Base-by-base conservation (phyloP, 2,329 filamentous ascomycete species). In the Clarireedia paspali region DNA sequence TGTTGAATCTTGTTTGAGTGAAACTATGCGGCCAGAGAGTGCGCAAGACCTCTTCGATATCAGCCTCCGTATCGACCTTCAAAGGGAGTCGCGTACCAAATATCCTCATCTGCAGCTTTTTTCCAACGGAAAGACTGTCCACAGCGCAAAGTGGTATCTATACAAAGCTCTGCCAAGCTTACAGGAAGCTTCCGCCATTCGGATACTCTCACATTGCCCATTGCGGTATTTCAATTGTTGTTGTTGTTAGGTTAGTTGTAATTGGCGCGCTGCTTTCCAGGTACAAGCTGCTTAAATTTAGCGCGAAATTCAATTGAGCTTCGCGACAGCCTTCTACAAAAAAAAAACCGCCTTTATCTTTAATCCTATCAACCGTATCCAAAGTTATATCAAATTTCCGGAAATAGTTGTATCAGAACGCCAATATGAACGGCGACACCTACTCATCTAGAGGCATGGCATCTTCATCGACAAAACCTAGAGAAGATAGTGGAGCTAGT, bases 81-180 rank as follows among this genome's bases (percentile, higher is more conserved):
- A 47, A 39, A n/a, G n/a, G 54, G 42, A 48, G 39, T 27, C 20
- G 58, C 58, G 61, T 65, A 88, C 94, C 94, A 99, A 76, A 92
- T 86, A 69, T 91, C 87, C 69, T 91, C 84, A 68, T 91, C 84
- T 49, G 79, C 80, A 49, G 89, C 82, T 68, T 91, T 91, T 59
- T 86, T 87, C 94, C 94, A 99, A 75, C 92, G 85, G 66, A 99
- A 99, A 0, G 92, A 96, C 71, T 99, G 94, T 3, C 94, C 94
- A 70, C 94, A 99, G 60, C 92, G 85, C 36, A 99, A 76, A 0
- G 91, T 96, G 0, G 92, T 99, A 66, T 96, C 90, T 62, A 99
- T 91, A 70, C 90, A 96, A 4, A 99, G 81, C 69, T 99, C 94
- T 4, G 85, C 82, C 36, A 96, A 74, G 59, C 79, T 88, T 42